phyloP scores from a whole-genome alignment of 75 land plant species.

The Pinus taeda region DNA sequence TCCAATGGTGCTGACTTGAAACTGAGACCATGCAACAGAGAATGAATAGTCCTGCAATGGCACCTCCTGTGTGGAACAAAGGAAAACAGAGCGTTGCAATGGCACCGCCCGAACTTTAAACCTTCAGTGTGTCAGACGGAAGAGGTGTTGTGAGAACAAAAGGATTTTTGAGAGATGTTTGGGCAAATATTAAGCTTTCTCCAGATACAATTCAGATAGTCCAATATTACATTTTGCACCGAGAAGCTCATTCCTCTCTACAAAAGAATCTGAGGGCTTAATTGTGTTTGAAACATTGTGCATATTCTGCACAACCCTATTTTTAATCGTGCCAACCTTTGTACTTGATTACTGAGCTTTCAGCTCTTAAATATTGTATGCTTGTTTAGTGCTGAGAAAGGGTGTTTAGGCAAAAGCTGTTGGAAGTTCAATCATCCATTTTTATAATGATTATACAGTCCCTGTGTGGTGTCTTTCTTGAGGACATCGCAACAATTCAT shows the following conservation, averaged over 20 bases:
- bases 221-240: slow-evolving; percentile 39
- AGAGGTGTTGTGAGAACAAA: too few species aligned
- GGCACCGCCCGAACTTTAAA: too few species aligned
- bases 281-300: neutral
- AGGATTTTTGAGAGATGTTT: too few species aligned
- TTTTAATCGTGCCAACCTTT: slow-evolving; percentile 23
- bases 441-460: slow-evolving; percentile 31
- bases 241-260: slow-evolving; percentile 23
- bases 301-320: slow-evolving; percentile 18
- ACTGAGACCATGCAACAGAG: too few species aligned
- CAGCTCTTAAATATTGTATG: slow-evolving; percentile 8
- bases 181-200: neutral
- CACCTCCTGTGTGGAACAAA: too few species aligned
- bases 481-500: slow-evolving; percentile 69
- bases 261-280: slow-evolving; percentile 13
- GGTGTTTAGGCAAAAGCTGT: slow-evolving; percentile 1
- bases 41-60: too few species aligned
- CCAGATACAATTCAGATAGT: slow-evolving; percentile 21
- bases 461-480: slow-evolving; percentile 72
- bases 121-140: too few species aligned
- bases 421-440: slow-evolving; percentile 8
- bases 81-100: too few species aligned
- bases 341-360: neutral
- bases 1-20: too few species aligned
- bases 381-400: slow-evolving; percentile 9